Base-by-base conservation (phyloP, 2,329 filamentous ascomycete genomes). In the Exophiala oligosperma region DNA sequence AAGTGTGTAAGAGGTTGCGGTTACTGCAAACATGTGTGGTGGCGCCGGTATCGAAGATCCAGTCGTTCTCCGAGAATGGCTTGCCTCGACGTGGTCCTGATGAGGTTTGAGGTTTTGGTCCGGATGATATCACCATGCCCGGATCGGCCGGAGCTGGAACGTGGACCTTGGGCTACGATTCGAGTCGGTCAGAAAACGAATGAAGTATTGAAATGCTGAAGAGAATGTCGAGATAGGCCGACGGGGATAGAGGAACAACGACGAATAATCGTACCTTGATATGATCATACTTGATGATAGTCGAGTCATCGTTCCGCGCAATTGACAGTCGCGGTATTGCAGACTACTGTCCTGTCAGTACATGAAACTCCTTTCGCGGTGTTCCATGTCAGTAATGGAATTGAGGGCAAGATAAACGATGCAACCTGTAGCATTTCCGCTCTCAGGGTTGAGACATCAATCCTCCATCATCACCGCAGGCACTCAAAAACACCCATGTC, bases 11-110 rank as follows among this genome's bases (percentile, higher is more conserved):
- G 9, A 59, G 47, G 12, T 26, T 17, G 40, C 56, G 57, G 37
- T 59, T 60, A 23, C 43, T 49, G 53, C 60, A 60, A 11, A 57
- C 54, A 26, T 61, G 59, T 17, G 59, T 54, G 2, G 51, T 61
- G 6, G 59, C 59, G 29, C 59, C 59, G 8, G 59, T 61, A 41
- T 61, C 59, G 35, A 61, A 53, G 28, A 61, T 61, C 59, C 59
- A 61, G 28, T 61, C 55, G 23, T 17, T 43, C 5, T 47, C 29
- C 24, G 37, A 41, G 23, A 52, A 55, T 21, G 57, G 52, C 46
- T 60, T 60, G 28, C 47, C 35, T 28, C 24, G 28, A 14, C 24
- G 8, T 37, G 43, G 37, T 17, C 12, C 14, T 21, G 51, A 11
- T 29, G 56, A 23, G 11, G 44, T 12, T 43, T 32, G 21, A 23